Evolutionary conservation across 805 yeast genomes (phyloP).

Genomic region (Kodamaea restingae): DNA sequence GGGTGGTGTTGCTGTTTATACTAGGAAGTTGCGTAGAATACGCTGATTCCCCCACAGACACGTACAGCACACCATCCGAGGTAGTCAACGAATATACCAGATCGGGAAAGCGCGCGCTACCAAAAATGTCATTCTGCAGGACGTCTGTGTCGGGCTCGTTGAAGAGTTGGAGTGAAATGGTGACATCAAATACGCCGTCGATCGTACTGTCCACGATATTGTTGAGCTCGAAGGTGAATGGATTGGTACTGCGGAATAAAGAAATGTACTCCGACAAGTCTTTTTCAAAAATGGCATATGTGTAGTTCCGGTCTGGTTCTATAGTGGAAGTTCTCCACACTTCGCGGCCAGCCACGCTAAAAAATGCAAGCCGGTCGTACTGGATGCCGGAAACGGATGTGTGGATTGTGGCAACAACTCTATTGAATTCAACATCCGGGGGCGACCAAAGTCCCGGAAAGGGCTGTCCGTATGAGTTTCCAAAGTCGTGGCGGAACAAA

Average conservation of each 20-base stretch:
- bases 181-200: conserved; percentile 56
- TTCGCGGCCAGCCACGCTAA: conserved; percentile 58
- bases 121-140: conserved; percentile 14
- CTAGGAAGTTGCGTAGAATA: conserved; percentile 40
- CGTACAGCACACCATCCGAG: not conserved
- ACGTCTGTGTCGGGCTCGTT: not conserved
- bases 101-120: conserved; percentile 34
- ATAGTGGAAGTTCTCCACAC: conserved; percentile 84
- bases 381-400: conserved; percentile 57
- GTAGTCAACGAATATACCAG: conserved; percentile 34
- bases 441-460: conserved; percentile 40
- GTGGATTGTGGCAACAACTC: conserved; percentile 50
- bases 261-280: conserved; percentile 57
- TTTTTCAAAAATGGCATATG: conserved; percentile 45
- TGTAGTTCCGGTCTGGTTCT: conserved; percentile 54
- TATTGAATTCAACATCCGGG: conserved; percentile 41
- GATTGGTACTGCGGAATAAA: conserved; percentile 44
- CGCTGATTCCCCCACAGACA: conserved; percentile 41
- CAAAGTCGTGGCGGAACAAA: conserved; percentile 49
- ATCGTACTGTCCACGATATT: conserved; percentile 51
- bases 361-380: conserved; percentile 61
- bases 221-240: conserved; percentile 58
- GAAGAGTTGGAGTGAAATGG: not conserved
- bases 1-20: conserved; percentile 53
- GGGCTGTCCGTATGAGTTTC: conserved; percentile 59